Evolutionary conservation across 306 rosid genomes (phyloP).

Genomic region (Mimosa bimucronata): DNA sequence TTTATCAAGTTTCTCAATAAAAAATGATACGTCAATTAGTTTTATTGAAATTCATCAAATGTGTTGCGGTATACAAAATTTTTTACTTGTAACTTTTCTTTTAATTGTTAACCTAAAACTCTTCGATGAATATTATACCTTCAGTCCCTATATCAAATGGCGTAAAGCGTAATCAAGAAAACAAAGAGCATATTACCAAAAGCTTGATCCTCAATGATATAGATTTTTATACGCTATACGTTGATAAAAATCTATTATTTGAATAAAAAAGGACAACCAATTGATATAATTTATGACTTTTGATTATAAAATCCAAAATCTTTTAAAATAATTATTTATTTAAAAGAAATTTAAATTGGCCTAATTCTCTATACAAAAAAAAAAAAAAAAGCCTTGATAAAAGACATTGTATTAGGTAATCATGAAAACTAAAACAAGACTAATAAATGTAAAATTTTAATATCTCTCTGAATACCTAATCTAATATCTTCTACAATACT

Average conservation of each 20-base stretch:
- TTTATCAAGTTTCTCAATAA: not conserved
- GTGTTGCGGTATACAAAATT: not conserved
- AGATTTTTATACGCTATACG: not conserved
- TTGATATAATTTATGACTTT: not conserved
- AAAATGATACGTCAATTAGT: not conserved
- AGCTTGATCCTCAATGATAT: not conserved
- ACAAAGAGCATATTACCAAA: not conserved
- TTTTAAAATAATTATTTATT: not conserved
- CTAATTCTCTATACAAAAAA: not conserved
- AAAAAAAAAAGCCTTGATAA: not conserved
- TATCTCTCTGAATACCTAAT: not conserved
- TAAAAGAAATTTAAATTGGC: not conserved
- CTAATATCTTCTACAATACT: not conserved
- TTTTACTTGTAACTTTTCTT: not conserved
- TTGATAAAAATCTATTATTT: not conserved
- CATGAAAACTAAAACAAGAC: not conserved
- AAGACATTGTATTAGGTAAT: not conserved
- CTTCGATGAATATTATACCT: not conserved
- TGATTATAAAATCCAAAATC: not conserved
- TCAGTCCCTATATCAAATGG: not conserved
- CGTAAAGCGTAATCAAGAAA: not conserved
- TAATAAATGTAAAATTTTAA: not conserved
- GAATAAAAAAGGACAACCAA: not conserved
- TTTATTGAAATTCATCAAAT: not conserved
- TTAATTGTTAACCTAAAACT: not conserved